A percentile compares a stretch with the other conserved stretches of the same genome.
Conservation (phyloP, 1,284 basidiomycete genomes). For the Salmacisia buchloeana region DNA sequence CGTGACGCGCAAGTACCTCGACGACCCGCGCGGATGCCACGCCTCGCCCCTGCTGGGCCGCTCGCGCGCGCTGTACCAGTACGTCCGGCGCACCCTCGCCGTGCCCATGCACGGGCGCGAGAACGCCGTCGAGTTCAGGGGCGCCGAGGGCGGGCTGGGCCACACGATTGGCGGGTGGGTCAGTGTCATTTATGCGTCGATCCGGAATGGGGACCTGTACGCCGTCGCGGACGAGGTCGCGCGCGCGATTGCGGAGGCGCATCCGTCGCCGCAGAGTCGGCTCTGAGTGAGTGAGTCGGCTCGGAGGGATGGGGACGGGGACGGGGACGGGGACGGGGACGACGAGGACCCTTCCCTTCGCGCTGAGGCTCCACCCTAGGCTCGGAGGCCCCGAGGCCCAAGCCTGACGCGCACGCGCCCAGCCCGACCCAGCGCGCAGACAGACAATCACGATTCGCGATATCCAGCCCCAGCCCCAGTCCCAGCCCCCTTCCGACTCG, state of each 20-base stretch:
- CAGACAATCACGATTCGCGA: too few relatives aligned
- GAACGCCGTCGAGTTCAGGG: constrained; percentile 37
- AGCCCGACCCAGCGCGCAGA: too few relatives aligned
- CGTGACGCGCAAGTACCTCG: constrained; percentile 34
- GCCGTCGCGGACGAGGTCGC: constrained; percentile 25
- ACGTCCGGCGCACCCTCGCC: constrained; percentile 33
- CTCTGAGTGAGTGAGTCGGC: neutral
- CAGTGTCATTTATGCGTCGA: constrained; percentile 29
- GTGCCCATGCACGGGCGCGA: constrained; percentile 43
- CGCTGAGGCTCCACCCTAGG: too few relatives aligned
- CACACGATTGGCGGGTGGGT: constrained; percentile 32
- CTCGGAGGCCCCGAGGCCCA: too few relatives aligned
- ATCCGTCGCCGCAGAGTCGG: neutral
- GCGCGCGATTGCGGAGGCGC: constrained; percentile 13
- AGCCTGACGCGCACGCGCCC: too few relatives aligned
- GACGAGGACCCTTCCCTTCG: too few relatives aligned
- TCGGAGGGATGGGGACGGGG: neutral
- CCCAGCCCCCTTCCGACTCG: too few relatives aligned
- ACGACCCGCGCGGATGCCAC: constrained; percentile 36
- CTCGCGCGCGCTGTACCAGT: constrained; percentile 37
- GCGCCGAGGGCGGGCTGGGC: constrained; percentile 23
- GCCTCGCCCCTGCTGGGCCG: constrained; percentile 33
- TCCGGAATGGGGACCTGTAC: constrained; percentile 34
- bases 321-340: neutral
- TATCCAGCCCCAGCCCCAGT: too few relatives aligned